Base-by-base conservation (phyloP, 1,284 basidiomycete species). In the Sporisorium graminicola region DNA sequence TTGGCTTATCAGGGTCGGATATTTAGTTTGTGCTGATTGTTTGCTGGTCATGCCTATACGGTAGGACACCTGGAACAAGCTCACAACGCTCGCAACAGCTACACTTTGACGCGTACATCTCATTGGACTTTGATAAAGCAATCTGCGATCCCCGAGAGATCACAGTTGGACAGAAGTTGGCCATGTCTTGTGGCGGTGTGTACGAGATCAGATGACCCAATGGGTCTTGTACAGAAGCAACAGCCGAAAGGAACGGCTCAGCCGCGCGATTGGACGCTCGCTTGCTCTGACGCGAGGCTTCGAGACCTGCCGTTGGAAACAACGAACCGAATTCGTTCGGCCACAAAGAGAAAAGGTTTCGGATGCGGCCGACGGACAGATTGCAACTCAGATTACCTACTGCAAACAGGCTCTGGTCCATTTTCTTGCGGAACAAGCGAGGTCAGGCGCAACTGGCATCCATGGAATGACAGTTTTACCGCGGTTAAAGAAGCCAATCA, bases 121-220 rank as follows among this genome's bases (percentile, higher is more conserved):
- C 22, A 58, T 50, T 50, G 57, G 57, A 40, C 35, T 4, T 26
- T 42, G 46, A 58, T 58, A 58, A 58, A n/a, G n/a, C n/a, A n/a
- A n/a, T n/a, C n/a, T n/a, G n/a, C n/a, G n/a, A n/a, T n/a, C n/a
- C n/a, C n/a, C n/a, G 56, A 13, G 10, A 27, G 31, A 10, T 9
- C 6, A 10, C 12, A 51, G 49, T 51, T 4, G 44, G n/a, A n/a
- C n/a, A n/a, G n/a, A n/a, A n/a, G n/a, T n/a, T n/a, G n/a, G n/a
- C n/a, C n/a, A n/a, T n/a, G n/a, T n/a, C n/a, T n/a, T 16, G 20
- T 52, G n/a, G 10, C n/a, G 20, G 40, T n/a, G n/a, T n/a, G n/a
- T n/a, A 43, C 14, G n/a, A 29, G 46, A 9, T 50, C 27, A 9
- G 8, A n/a, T 29, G 46, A 47, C 46, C 46, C 14, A 27, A 29